Evolutionary conservation across 371 early-diverging fungal species (phyloP).

Genomic region (Lichtheimia corymbifera): DNA sequence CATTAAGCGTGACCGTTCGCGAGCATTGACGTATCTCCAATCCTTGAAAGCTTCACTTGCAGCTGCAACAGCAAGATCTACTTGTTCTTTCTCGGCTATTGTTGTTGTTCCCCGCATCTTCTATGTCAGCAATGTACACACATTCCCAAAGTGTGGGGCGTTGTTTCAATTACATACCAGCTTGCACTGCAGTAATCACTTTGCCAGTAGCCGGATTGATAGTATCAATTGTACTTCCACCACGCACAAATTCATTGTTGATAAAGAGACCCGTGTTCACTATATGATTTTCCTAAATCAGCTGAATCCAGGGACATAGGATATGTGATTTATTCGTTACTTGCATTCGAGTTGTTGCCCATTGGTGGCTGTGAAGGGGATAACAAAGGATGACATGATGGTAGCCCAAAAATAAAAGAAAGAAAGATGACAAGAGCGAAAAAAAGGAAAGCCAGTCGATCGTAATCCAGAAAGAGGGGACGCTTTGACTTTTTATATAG

Average conservation of each 20-base stretch:
- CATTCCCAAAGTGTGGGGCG: background rate
- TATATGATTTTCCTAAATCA: conserved; percentile 8
- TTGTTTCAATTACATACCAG: conserved; percentile 25
- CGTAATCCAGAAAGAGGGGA: no score
- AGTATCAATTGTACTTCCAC: conserved; percentile 44
- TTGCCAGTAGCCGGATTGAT: conserved; percentile 48
- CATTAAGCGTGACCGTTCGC: conserved; percentile 42
- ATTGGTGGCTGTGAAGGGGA: background rate
- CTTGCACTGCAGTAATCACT: conserved; percentile 40
- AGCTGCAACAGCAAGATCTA: conserved; percentile 49
- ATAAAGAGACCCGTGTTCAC: conserved; percentile 58
- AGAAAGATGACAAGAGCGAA: background rate
- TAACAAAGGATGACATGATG: conserved; percentile 2
- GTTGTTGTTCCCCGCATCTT: background rate
- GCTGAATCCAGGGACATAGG: no score
- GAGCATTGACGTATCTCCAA: conserved; percentile 32
- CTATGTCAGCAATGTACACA: background rate
- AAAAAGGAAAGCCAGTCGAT: background rate
- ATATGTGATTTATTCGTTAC: no score
- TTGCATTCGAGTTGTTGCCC: background rate
- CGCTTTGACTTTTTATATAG: no score
- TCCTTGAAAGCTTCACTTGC: conserved; percentile 46
- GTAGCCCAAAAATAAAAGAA: background rate
- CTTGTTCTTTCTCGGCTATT: conserved; percentile 41
- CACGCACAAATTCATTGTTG: conserved; percentile 51